phyloP scores from a whole-genome alignment of 2,329 filamentous ascomycete genomes.

The Sodiomyces alkalinus region DNA sequence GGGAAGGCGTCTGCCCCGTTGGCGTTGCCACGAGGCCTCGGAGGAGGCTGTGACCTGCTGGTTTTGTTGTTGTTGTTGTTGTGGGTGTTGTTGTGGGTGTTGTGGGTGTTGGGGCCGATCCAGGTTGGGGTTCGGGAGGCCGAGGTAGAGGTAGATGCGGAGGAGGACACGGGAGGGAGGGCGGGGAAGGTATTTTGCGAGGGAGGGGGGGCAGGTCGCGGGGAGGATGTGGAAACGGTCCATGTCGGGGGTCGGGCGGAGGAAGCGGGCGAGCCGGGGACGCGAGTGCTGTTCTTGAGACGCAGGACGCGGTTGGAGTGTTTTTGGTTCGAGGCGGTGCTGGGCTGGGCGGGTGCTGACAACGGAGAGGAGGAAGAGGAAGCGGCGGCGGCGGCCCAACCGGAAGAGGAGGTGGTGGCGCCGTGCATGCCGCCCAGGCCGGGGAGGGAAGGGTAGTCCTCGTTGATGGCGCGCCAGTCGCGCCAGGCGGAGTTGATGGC shows the following conservation, averaged over 20 bases:
- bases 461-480: constrained; percentile 89
- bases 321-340: constrained; percentile 25
- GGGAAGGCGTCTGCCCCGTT: constrained; percentile 56
- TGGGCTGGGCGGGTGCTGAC: constrained; percentile 25
- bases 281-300: constrained; percentile 41
- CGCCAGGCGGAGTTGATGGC: constrained; percentile 74
- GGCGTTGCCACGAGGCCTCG: too few relatives aligned
- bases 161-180: constrained; percentile 11
- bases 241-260: constrained; percentile 11
- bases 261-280: constrained; percentile 16
- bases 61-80: too few relatives aligned
- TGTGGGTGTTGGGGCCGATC: constrained; percentile 11
- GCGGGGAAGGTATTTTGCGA: constrained; percentile 27
- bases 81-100: constrained; percentile 1
- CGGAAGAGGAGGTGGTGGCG: constrained; percentile 36
- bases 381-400: constrained; percentile 44
- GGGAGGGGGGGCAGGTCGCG: constrained; percentile 8
- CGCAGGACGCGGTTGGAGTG: constrained; percentile 40
- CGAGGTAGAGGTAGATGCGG: constrained; percentile 10
- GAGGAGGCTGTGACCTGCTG: too few relatives aligned
- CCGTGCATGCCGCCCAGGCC: constrained; percentile 55
- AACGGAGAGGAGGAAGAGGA: constrained; percentile 34
- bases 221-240: too few relatives aligned
- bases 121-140: constrained; percentile 16
- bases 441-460: constrained; percentile 84